Percentiles rank a stretch among this genome's conserved stretches.
These are phyloP conservation scores for Oidiodendron maius DNA, from an alignment of 495 filamentous ascomycete species.

Conservation along the genomic window DNA sequence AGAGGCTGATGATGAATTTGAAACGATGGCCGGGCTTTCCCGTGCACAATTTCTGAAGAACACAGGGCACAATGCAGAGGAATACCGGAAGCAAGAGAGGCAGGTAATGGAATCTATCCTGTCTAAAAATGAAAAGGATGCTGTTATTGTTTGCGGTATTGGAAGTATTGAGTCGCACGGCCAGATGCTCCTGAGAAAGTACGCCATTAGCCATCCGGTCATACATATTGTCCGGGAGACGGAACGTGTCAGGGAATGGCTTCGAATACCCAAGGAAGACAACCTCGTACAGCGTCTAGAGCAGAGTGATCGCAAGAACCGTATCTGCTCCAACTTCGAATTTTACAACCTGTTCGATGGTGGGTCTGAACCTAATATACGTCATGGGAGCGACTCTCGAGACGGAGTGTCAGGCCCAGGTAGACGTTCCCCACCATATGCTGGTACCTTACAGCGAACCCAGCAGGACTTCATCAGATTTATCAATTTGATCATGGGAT, in stretches of 20 bases:
- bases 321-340: slow-evolving; percentile 67
- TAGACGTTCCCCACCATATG: slow-evolving; percentile 29
- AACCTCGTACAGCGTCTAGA: slow-evolving; percentile 41
- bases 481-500: slow-evolving; percentile 55
- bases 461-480: slow-evolving; percentile 69
- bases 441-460: slow-evolving; percentile 61
- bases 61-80: slow-evolving; percentile 46
- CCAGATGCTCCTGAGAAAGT: slow-evolving; percentile 50
- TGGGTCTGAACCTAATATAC: slow-evolving; percentile 20
- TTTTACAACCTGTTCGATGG: slow-evolving; percentile 63
- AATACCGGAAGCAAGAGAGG: slow-evolving; percentile 55
- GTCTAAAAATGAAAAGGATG: slow-evolving; percentile 51
- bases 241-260: slow-evolving; percentile 51
- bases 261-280: slow-evolving; percentile 49
- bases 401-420: not conserved
- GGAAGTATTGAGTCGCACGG: slow-evolving; percentile 43
- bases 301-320: slow-evolving; percentile 41
- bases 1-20: slow-evolving; percentile 63
- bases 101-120: slow-evolving; percentile 61
- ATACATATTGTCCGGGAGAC: slow-evolving; percentile 67
- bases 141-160: slow-evolving; percentile 61
- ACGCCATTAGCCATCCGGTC: slow-evolving; percentile 58
- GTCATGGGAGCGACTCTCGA: slow-evolving; percentile 14
- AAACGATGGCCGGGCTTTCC: slow-evolving; percentile 55
- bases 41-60: slow-evolving; percentile 45